Base-by-base conservation (phyloP, 2,329 filamentous ascomycete genomes). In the Penicillium sp. region DNA sequence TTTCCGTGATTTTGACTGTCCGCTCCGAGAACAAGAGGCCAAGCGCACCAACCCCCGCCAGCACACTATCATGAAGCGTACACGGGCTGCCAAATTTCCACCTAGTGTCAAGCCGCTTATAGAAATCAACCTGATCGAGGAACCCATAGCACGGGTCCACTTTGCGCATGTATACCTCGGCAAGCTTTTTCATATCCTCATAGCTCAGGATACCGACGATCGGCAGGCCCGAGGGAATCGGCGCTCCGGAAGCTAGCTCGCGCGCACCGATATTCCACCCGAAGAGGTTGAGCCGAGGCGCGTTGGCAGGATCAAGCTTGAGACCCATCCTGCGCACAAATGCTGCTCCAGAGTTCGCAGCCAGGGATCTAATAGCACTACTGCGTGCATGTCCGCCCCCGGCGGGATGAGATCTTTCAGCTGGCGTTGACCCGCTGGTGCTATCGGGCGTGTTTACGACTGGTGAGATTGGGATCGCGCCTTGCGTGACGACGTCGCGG, bases 321-420 rank as follows among this genome's bases (percentile, higher is more conserved):
- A 85, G 76, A 0, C 81, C 84, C 44, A 86, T 71, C n/a, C 79
- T 78, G 47, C 83, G 73, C 3, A 85, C 78, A 65, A 86, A 86
- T 0, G 83, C 83, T 0, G 84, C 81, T 0, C 83, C 83, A 0
- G 84, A 86, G 64, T 86, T 86, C 46, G 84, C 84, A 60, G 85
- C 83, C 11, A 85, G 72, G 49, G 56, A 41, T 48, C 26, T 23
- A 55, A n/a, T 50, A 53, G 21, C 58, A 56, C 21, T 65, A 21
- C 21, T 21, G 21, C 21, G 21, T 21, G 35, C 15, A 11, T 38
- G 35, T 11, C 9, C 35, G 6, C 35, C 15, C 6, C 9, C 9
- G 35, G 35, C 35, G 35, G 35, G 2, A 13, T 13, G 35, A 13
- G 6, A 13, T 38, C 9, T 13, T 11, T 38, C 35, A 38, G 35